Conservation (phyloP, 2,329 filamentous ascomycete genomes). For the Fusarium algeriense region DNA sequence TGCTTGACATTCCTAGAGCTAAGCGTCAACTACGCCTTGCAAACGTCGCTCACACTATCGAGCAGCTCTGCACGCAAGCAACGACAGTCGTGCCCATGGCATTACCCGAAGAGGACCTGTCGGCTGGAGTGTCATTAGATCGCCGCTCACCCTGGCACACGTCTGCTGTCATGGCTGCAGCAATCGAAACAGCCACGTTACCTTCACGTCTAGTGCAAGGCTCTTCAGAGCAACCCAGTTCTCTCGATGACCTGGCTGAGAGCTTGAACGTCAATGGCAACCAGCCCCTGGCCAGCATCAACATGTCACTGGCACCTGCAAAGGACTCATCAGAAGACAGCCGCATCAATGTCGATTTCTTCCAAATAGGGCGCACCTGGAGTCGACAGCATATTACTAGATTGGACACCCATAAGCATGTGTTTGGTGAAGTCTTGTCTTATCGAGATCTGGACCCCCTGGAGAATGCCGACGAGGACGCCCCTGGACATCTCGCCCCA, state of each 20-base stretch:
- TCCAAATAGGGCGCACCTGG: conserved; percentile 45
- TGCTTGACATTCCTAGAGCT: conserved; percentile 66
- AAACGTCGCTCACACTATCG: conserved; percentile 80
- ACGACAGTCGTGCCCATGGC: conserved; percentile 83
- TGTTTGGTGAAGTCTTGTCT: conserved; percentile 49
- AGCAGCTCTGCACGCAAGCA: conserved; percentile 75
- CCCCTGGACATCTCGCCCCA: neutral
- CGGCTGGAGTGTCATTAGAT: conserved; percentile 71
- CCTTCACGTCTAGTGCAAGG: conserved; percentile 75
- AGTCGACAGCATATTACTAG: conserved; percentile 23
- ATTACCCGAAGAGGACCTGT: conserved; percentile 68
- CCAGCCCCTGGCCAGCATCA: conserved; percentile 81
- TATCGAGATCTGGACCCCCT: conserved; percentile 38
- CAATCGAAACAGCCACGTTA: conserved; percentile 82
- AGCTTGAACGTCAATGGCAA: conserved; percentile 81
- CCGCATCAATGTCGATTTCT: conserved; percentile 50
- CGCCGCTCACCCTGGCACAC: conserved; percentile 80
- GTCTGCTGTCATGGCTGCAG: conserved; percentile 80
- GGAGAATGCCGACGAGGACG: conserved; percentile 10
- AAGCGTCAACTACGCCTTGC: conserved; percentile 67
- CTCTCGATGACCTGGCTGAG: conserved; percentile 73
- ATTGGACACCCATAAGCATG: conserved; percentile 32
- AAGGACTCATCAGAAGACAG: conserved; percentile 48
- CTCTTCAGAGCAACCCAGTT: conserved; percentile 56
- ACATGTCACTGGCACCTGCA: conserved; percentile 68